These are phyloP conservation scores for Agrocybe praecox DNA, from an alignment of 768 basidiomycete species.

Conservation along the genomic window DNA sequence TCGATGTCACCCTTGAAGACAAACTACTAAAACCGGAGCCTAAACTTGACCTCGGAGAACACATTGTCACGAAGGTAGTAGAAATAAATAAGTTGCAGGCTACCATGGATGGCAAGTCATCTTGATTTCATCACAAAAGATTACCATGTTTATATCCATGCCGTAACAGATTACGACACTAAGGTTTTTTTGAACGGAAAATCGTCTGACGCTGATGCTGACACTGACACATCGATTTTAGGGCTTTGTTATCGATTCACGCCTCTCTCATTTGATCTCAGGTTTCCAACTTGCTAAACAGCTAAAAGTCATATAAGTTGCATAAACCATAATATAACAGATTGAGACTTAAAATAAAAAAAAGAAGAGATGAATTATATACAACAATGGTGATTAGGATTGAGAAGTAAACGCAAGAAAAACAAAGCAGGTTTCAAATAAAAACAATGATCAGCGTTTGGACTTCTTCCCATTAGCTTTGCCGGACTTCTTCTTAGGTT, in stretches of 20 bases:
- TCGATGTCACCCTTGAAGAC: constrained; percentile 69
- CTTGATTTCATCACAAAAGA: not conserved
- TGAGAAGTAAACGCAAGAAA: not conserved
- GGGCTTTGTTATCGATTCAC: constrained; percentile 75
- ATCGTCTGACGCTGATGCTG: not conserved
- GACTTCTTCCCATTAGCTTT: constrained; percentile 44
- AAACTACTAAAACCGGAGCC: constrained; percentile 69
- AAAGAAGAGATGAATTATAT: not conserved
- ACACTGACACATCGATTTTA: constrained; percentile 19
- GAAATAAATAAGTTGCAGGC: constrained; percentile 63
- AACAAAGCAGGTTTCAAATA: not conserved
- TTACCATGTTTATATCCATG: constrained; percentile 1
- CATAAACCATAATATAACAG: not conserved
- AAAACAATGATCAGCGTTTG: not conserved
- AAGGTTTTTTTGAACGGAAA: constrained; percentile 42
- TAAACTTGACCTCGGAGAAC: constrained; percentile 85
- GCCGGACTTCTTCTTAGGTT: constrained; percentile 47
- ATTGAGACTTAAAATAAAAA: not conserved
- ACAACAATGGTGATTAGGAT: not conserved
- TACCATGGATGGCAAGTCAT: constrained; percentile 65
- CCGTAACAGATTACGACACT: constrained; percentile 51
- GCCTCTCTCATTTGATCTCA: constrained; percentile 72
- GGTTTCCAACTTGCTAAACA: constrained; percentile 64
- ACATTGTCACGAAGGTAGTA: constrained; percentile 74
- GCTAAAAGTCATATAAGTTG: constrained; percentile 14